Evolutionary conservation across 176 grass and related monocot species (phyloP), one percentile per base, ranked within the genome.

Genomic region (Panicum miliaceum): DNA sequence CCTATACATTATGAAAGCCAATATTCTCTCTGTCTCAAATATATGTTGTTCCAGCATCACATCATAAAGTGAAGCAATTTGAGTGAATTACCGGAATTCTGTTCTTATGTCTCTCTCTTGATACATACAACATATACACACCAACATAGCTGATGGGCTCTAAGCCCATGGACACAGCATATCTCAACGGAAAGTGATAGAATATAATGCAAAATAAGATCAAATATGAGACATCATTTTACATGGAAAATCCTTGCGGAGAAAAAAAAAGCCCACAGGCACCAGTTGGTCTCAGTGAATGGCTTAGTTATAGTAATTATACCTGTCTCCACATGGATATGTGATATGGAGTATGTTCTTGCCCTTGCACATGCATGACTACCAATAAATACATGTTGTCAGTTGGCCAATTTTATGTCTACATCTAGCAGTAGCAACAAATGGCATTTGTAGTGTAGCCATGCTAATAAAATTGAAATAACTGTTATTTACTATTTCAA

Each of bases 401-500:
- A 34, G 23, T 64, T 80, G 61, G 43, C 19, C 77, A 51, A 80
- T 47, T 80, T 61, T 11, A 64, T 80, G 3, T 67, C 68, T 32
- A 36, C 50, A 75, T 20, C 72, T n/a, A 66, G 63, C 19, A 20
- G 11, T n/a, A 66, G 63, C 19, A 20, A 5, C 36, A 50, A 80
- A 50, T 66, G 62, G 6, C 12, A 23, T 22, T 38, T 67, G 7
- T 67, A 25, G 29, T 68, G 46, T 26, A n/a, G 11, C 29, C 13
- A 38, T 46, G 26, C 8, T 18, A 20, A 23, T 12, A 41, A 68
- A 81, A 68, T 54, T 53, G 7, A 53, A 54, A 37, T 40, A 18
- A 81, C 12, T 16, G 32, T 68, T 36, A 54, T 37, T 29, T 73
- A 73, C 8, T 22, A 66, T 79, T 78, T 37, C 61, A 86, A 54